phyloP scores from a whole-genome alignment of 306 rosid species.

The Lotus japonicus region DNA sequence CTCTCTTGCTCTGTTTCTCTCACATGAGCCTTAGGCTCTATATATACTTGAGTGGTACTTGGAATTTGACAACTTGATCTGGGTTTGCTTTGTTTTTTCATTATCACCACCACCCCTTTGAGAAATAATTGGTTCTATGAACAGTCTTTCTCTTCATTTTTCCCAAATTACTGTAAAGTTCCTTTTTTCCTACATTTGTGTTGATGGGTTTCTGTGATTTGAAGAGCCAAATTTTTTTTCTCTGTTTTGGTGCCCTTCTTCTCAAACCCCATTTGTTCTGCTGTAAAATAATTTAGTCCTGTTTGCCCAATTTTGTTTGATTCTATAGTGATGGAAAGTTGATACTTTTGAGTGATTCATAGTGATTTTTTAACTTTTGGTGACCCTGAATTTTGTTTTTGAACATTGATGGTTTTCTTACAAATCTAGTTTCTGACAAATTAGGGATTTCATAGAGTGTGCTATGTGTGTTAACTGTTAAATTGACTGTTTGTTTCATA shows the following conservation, averaged over 20 bases:
- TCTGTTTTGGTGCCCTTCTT: neutral
- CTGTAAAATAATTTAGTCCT: too few species aligned
- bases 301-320: neutral
- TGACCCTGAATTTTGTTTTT: conserved; percentile 5
- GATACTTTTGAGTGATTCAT: conserved; percentile 13
- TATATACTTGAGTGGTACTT: conserved; percentile 15
- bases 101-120: conserved; percentile 23
- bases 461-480: neutral
- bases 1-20: neutral
- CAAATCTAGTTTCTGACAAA: conserved; percentile 11
- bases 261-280: too few species aligned
- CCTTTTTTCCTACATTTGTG: neutral
- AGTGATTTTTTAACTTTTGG: neutral
- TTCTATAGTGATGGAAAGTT: neutral
- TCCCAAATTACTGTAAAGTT: neutral
- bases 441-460: conserved; percentile 7
- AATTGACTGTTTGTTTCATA: conserved; percentile 18
- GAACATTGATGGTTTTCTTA: neutral
- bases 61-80: conserved; percentile 18
- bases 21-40: conserved; percentile 8
- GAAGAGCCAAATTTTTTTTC: neutral
- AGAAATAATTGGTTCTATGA: conserved; percentile 15
- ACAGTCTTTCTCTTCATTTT: neutral
- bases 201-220: neutral
- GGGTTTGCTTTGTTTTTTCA: conserved; percentile 18